Conservation (phyloP, 2,329 filamentous ascomycete genomes). For the Colletotrichum acutatum region DNA sequence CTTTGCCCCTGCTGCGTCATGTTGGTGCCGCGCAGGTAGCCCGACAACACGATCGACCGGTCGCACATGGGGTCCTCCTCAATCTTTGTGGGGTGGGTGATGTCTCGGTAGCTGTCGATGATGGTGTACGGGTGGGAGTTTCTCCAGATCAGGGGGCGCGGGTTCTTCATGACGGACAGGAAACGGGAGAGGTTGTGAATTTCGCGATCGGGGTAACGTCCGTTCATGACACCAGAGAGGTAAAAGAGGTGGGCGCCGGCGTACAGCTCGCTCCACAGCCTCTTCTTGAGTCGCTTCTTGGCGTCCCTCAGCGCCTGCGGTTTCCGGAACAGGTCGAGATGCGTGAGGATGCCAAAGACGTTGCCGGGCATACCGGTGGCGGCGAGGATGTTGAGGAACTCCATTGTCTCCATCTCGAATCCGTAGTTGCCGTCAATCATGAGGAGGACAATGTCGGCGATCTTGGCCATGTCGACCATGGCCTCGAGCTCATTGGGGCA, state of each 20-base stretch:
- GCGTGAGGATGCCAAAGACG: conserved; percentile 95
- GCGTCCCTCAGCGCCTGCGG: conserved; percentile 91
- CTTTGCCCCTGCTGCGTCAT: conserved; percentile 87
- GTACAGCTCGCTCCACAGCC: conserved; percentile 97
- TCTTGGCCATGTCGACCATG: conserved; percentile 97
- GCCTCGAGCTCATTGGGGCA: conserved; percentile 96
- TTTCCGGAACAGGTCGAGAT: conserved; percentile 94
- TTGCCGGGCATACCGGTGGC: conserved; percentile 98
- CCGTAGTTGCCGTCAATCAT: conserved; percentile 99
- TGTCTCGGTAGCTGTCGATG: conserved; percentile 93
- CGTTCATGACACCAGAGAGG: conserved; percentile 94
- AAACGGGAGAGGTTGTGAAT: conserved; percentile 96
- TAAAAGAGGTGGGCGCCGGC: conserved; percentile 98
- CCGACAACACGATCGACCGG: conserved; percentile 89
- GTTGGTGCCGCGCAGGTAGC: conserved; percentile 94
- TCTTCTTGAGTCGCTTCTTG: conserved; percentile 95
- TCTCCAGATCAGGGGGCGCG: conserved; percentile 93
- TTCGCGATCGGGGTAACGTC: conserved; percentile 94
- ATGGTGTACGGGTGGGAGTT: conserved; percentile 96
- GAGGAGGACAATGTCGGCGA: conserved; percentile 94
- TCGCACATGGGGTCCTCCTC: conserved; percentile 92
- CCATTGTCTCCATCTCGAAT: conserved; percentile 99
- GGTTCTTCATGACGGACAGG: conserved; percentile 99
- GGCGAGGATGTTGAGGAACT: conserved; percentile 94
- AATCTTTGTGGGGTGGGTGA: conserved; percentile 91